Base-by-base conservation (phyloP, 2,329 filamentous ascomycete species). In the Sporothrix inflata region DNA sequence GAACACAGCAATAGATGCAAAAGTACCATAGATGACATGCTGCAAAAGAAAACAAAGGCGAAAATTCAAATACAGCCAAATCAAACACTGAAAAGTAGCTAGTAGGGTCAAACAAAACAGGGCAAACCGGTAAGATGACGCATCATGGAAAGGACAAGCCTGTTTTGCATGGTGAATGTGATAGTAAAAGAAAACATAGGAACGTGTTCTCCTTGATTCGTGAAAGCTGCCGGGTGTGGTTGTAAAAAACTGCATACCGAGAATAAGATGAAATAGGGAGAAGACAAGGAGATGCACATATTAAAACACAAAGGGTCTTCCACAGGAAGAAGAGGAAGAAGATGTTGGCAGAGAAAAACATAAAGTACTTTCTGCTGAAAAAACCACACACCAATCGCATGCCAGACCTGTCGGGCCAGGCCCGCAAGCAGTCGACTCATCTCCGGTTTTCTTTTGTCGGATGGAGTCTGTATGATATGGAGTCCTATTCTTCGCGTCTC, bases 21-120 rank as follows among this genome's bases (percentile, higher is more conserved):
- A 47, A 30, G 16, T 16, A n/a, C 24, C 11, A 12, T 21, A 27
- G 38, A 34, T 30, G 27, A 16, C 24, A 21, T 34, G 42, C 5
- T 4, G 40, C 40, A 70, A 70, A 63, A 70, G 69, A 40, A 70
- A 70, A 19, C 8, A 70, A 30, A 61, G 40, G 51, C 30, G 7
- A 34, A 47, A 21, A 24, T 34, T 55, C n/a, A 27, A 51, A 55
- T 12, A 69, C 24, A 55, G 47, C 11, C 8, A 30, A 49, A 51
- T 19, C 24, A 40, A 66, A 49, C 21, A n/a, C 24, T 11, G 1
- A 1, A 19, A n/a, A 49, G 3, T 11, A 65, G 42, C 12, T 14
- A 30, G n/a, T 19, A 16, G 11, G 16, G 61, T 11, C 7, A 47
- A 45, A 8, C 4, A 27, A 27, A 24, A 30, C 12, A 45, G 21